phyloP scores from a whole-genome alignment of 192 early-diverging fungal species.

The Linnemannia zychae region DNA sequence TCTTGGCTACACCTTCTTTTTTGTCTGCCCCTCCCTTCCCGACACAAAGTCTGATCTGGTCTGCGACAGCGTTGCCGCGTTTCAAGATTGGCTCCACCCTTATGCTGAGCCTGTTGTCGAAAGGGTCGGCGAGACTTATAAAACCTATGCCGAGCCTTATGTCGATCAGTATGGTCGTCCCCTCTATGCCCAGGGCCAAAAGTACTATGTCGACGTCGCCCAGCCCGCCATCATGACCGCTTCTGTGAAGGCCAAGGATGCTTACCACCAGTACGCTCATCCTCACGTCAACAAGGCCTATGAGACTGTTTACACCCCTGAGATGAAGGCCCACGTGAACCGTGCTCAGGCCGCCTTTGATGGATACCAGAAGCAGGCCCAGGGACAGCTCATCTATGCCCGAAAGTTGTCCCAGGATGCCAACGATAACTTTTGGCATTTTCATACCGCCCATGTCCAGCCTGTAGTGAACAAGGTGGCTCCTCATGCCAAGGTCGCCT shows the following conservation, averaged over 20 bases:
- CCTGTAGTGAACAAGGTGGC: slow-evolving; percentile 38
- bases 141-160: slow-evolving; percentile 32
- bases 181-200: slow-evolving; percentile 23
- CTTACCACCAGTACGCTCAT: slow-evolving; percentile 38
- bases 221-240: slow-evolving; percentile 30
- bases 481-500: slow-evolving; percentile 35
- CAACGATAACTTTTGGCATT: slow-evolving; percentile 15
- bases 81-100: slow-evolving; percentile 36
- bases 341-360: slow-evolving; percentile 17
- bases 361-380: slow-evolving; percentile 35
- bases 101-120: slow-evolving; percentile 27
- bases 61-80: slow-evolving; percentile 7
- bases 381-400: slow-evolving; percentile 3
- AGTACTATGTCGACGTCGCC: slow-evolving; percentile 31
- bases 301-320: slow-evolving; percentile 32
- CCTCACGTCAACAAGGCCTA: slow-evolving; percentile 38
- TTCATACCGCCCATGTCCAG: slow-evolving; percentile 29
- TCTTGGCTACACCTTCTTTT: slow-evolving; percentile 40
- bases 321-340: slow-evolving; percentile 32
- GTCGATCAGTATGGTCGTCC: slow-evolving; percentile 45
- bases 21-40: slow-evolving; percentile 31
- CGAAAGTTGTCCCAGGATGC: slow-evolving; percentile 8
- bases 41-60: slow-evolving; percentile 5
- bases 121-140: slow-evolving; percentile 29
- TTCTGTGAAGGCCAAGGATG: slow-evolving; percentile 21